A percentile compares a stretch with the other conserved stretches of the same genome.
Evolutionary conservation across 805 yeast genomes (phyloP).

Genomic region (Hanseniaspora guilliermondii): DNA sequence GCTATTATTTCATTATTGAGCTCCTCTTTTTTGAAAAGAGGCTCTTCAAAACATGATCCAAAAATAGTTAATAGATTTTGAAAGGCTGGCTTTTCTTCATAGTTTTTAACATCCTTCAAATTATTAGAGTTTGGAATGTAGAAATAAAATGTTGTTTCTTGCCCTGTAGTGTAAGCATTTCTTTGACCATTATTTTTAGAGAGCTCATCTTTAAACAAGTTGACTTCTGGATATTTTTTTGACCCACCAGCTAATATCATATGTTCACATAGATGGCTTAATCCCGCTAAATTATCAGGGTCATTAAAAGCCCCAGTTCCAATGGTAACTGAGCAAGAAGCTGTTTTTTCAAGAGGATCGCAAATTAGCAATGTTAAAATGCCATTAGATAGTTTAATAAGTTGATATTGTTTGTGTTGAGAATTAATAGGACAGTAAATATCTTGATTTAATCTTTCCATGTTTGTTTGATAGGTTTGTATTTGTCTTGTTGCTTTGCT

Average conservation of each 20-base stretch:
- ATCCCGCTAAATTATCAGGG: conserved; percentile 55
- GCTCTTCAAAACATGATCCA: conserved; percentile 39
- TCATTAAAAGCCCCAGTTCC: conserved; percentile 74
- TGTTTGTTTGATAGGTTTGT: neutral
- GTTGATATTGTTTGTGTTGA: conserved; percentile 32
- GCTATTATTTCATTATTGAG: conserved; percentile 45
- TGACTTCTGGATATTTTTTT: conserved; percentile 39
- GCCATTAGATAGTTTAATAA: conserved; percentile 53
- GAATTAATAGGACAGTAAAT: conserved; percentile 29
- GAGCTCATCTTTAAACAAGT: conserved; percentile 34
- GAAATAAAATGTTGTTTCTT: conserved; percentile 51
- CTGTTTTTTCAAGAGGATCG: conserved; percentile 53
- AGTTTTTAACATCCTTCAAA: conserved; percentile 4
- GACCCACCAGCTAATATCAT: conserved; percentile 45
- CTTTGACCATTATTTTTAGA: conserved; percentile 41
- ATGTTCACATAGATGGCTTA: conserved; percentile 88
- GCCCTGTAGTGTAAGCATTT: conserved; percentile 62
- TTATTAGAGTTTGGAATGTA: conserved; percentile 39
- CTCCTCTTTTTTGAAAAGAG: conserved; percentile 34
- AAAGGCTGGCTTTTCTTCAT: conserved; percentile 25
- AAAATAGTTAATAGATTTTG: conserved; percentile 38
- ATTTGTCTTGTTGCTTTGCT: neutral
- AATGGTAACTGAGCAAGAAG: conserved; percentile 62
- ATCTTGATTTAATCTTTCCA: conserved; percentile 14
- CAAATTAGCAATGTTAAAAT: conserved; percentile 56